phyloP scores from a whole-genome alignment of 2,329 filamentous ascomycete genomes.

The Colletotrichum eleusines region DNA sequence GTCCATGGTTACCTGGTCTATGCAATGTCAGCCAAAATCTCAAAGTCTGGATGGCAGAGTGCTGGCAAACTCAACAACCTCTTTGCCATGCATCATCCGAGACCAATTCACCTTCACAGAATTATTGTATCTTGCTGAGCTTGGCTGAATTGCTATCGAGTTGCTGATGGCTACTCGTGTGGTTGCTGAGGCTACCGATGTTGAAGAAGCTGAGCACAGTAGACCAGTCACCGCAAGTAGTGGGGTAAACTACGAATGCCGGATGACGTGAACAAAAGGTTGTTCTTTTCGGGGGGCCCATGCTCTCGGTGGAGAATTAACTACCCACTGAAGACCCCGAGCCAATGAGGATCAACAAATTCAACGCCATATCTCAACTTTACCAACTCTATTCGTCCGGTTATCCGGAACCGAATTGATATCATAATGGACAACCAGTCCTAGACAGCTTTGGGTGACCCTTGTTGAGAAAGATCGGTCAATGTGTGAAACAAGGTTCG shows the following conservation, averaged over 20 bases:
- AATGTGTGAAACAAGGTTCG: background rate
- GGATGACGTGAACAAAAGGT: slow-evolving; percentile 21
- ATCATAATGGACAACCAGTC: background rate
- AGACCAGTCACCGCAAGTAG: slow-evolving; percentile 1
- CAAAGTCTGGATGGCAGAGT: no score
- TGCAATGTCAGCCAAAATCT: background rate
- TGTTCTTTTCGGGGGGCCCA: slow-evolving; percentile 11
- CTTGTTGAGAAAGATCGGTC: background rate
- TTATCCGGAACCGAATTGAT: background rate
- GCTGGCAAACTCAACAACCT: background rate
- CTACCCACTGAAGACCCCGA: background rate
- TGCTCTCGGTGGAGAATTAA: slow-evolving; percentile 10
- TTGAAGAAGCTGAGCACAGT: background rate
- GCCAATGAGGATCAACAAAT: slow-evolving; percentile 26
- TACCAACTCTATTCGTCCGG: background rate
- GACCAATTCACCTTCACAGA: background rate
- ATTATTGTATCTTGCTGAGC: no score
- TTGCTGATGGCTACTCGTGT: background rate
- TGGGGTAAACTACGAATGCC: slow-evolving; percentile 11
- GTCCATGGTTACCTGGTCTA: slow-evolving; percentile 14
- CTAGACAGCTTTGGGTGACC: background rate
- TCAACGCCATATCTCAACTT: background rate
- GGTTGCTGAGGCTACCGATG: background rate
- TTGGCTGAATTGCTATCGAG: background rate
- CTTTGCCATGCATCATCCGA: background rate